Percentiles rank a stretch among this genome's conserved stretches.
phyloP scores from a whole-genome alignment of 495 filamentous ascomycete genomes.

The Xylaria acuta region DNA sequence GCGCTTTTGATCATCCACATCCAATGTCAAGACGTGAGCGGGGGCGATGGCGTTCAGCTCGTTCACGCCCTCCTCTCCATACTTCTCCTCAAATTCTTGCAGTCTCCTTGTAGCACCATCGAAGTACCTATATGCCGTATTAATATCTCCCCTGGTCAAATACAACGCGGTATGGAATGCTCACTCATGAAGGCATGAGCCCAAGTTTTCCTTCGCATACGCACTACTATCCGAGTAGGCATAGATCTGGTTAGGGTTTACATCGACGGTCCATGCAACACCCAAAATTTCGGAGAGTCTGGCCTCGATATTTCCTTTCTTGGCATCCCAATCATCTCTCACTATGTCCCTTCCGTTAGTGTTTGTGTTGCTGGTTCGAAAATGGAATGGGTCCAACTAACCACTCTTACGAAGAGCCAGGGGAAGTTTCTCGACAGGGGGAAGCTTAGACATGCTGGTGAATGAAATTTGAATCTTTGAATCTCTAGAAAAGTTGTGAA shows the following conservation, averaged over 20 bases:
- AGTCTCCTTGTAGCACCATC: constrained; percentile 48
- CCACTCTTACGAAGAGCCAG: constrained; percentile 60
- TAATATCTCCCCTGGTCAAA: background rate
- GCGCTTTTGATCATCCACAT: constrained; percentile 49
- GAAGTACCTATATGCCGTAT: constrained; percentile 43
- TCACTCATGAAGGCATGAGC: constrained; percentile 53
- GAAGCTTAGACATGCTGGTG: constrained; percentile 46
- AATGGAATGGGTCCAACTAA: constrained; percentile 32
- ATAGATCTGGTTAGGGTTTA: constrained; percentile 54
- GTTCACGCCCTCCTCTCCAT: constrained; percentile 45
- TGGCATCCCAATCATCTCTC: constrained; percentile 59
- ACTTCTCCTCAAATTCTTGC: constrained; percentile 42
- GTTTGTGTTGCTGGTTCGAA: background rate
- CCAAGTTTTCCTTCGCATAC: constrained; percentile 54
- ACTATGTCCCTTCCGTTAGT: constrained; percentile 40
- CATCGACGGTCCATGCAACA: constrained; percentile 54
- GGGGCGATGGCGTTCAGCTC: constrained; percentile 57
- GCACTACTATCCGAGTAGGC: constrained; percentile 52
- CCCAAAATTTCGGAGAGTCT: constrained; percentile 52
- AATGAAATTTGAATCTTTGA: background rate
- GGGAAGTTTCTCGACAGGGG: constrained; percentile 58
- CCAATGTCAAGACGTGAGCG: constrained; percentile 54
- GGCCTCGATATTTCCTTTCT: constrained; percentile 50
- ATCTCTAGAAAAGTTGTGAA: too few relatives aligned
- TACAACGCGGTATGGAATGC: background rate